A percentile compares a stretch with the other conserved stretches of the same genome.
Evolutionary conservation across 768 basidiomycete species (phyloP).

Genomic region (Paxillus ammoniavirescens): DNA sequence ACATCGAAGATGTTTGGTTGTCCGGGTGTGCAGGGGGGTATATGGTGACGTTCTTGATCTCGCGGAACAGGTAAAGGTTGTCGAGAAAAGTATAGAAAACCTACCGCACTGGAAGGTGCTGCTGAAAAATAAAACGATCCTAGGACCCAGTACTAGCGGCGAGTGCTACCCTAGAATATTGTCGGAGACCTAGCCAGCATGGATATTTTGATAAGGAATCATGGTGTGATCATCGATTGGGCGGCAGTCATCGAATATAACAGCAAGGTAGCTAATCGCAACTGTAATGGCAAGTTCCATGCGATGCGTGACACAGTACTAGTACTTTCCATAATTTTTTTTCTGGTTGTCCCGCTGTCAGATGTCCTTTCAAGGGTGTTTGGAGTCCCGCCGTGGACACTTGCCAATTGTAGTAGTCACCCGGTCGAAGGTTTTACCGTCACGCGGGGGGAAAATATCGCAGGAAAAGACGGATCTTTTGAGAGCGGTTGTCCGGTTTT

Average conservation of each 20-base stretch:
- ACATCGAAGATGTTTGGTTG: constrained; percentile 36
- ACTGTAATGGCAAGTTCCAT: background rate
- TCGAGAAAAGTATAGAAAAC: constrained; percentile 37
- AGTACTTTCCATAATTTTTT: too few relatives aligned
- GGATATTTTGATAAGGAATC: constrained; percentile 43
- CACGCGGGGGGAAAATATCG: too few relatives aligned
- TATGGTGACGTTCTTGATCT: constrained; percentile 22
- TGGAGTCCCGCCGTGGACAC: too few relatives aligned
- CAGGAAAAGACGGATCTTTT: too few relatives aligned
- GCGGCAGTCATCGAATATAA: constrained; percentile 37
- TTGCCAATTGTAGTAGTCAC: too few relatives aligned
- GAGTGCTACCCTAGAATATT: constrained; percentile 33
- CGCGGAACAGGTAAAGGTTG: constrained; percentile 29
- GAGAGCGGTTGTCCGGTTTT: too few relatives aligned
- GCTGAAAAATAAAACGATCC: too few relatives aligned
- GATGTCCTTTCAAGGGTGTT: too few relatives aligned
- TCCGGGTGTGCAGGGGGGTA: background rate
- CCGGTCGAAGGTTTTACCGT: too few relatives aligned
- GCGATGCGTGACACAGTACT: too few relatives aligned
- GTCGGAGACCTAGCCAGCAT: constrained; percentile 51
- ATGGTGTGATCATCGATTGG: constrained; percentile 48
- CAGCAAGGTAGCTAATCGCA: constrained; percentile 25
- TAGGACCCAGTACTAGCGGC: constrained; percentile 33
- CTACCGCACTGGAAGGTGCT: too few relatives aligned
- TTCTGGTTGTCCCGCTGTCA: too few relatives aligned